A percentile compares a stretch with the other conserved stretches of the same genome.
These are phyloP conservation scores for Hyaloscypha variabilis DNA, from an alignment of 495 filamentous ascomycete genomes.

Conservation along the genomic window DNA sequence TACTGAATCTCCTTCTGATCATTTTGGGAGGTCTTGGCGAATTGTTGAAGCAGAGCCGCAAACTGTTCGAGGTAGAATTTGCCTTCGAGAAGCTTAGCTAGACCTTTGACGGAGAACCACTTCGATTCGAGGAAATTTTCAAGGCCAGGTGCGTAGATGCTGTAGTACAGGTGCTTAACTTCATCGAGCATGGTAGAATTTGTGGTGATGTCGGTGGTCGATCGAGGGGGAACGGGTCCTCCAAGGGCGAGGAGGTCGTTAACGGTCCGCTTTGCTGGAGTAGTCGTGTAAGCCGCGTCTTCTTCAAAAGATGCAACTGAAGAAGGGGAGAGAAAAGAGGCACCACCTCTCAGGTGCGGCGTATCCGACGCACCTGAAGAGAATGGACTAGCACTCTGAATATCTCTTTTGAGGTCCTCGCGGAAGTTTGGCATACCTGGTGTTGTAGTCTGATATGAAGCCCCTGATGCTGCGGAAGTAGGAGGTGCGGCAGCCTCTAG, in stretches of 20 bases:
- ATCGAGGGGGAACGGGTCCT: constrained; percentile 61
- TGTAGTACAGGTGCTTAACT: constrained; percentile 72
- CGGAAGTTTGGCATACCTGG: constrained; percentile 37
- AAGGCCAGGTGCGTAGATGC: constrained; percentile 76
- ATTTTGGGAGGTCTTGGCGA: constrained; percentile 36
- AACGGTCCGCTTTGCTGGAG: constrained; percentile 68
- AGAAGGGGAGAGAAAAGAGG: constrained; percentile 34
- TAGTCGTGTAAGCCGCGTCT: constrained; percentile 47
- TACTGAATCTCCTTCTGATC: constrained; percentile 64
- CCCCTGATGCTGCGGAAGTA: constrained; percentile 7
- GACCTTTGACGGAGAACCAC: constrained; percentile 66
- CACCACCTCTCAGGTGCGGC: constrained; percentile 46
- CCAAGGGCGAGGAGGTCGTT: constrained; percentile 73
- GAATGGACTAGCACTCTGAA: constrained; percentile 45
- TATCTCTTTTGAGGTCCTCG: constrained; percentile 34
- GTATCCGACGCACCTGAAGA: constrained; percentile 38
- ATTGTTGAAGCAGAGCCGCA: constrained; percentile 28
- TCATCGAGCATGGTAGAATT: constrained; percentile 63
- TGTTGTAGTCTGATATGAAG: constrained; percentile 19
- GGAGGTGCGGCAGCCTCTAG: constrained; percentile 52
- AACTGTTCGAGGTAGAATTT: constrained; percentile 30
- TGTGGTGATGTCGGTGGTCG: constrained; percentile 48
- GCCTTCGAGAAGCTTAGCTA: constrained; percentile 21
- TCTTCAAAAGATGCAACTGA: constrained; percentile 36
- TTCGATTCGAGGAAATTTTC: constrained; percentile 81